Conservation (phyloP, 1,284 basidiomycete species). For the Termitomyces sp. region DNA sequence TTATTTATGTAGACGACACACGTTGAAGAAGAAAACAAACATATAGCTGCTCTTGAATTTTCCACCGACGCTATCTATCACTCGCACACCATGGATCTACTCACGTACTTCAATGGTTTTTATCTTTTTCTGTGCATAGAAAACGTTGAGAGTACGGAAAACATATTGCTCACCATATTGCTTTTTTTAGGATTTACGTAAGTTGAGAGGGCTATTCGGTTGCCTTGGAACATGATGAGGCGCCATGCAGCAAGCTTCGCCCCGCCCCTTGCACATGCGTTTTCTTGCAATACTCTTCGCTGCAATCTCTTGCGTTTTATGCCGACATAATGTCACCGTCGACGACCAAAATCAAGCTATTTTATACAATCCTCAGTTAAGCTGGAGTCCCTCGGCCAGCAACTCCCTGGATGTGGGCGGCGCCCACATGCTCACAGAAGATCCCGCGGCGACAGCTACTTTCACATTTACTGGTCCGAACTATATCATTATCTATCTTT, state of each 20-base stretch:
- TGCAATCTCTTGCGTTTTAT: constrained; percentile 11
- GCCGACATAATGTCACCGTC: constrained; percentile 30
- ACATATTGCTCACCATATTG: neutral
- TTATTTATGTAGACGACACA: neutral
- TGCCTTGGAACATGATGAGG: constrained; percentile 6
- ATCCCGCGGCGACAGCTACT: constrained; percentile 29
- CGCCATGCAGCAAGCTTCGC: neutral
- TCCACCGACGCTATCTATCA: no score
- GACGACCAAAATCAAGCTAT: constrained; percentile 30
- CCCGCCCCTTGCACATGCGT: constrained; percentile 15
- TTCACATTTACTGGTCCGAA: constrained; percentile 33
- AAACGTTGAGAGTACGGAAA: neutral
- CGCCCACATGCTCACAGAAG: constrained; percentile 33
- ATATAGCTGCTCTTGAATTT: neutral
- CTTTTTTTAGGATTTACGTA: constrained; percentile 4
- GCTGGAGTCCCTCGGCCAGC: constrained; percentile 26
- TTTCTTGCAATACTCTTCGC: constrained; percentile 13
- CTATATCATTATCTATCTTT: neutral
- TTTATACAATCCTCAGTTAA: constrained; percentile 25
- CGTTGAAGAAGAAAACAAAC: no score
- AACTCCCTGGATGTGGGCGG: constrained; percentile 31
- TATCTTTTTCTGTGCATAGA: no score
- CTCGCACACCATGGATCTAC: neutral
- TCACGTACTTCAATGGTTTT: no score
- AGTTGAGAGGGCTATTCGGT: constrained; percentile 2